Percentiles rank a stretch among this genome's conserved stretches.
These are phyloP conservation scores for Trematosphaeria pertusa DNA, from an alignment of 2,329 filamentous ascomycete genomes.

Conservation along the genomic window DNA sequence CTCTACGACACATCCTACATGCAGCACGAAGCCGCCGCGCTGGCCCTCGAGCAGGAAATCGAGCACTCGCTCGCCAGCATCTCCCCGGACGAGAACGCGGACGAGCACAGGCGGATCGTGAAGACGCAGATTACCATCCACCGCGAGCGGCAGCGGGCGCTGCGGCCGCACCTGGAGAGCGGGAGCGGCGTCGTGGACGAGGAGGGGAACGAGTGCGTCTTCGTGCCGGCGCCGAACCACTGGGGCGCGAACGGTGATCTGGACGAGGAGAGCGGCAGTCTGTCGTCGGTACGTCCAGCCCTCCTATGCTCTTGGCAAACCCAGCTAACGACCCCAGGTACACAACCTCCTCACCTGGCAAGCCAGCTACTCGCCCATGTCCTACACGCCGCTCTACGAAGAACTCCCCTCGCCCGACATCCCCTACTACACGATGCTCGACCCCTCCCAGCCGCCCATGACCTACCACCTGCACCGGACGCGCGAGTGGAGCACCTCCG, in stretches of 20 bases:
- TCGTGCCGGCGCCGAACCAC: slow-evolving; percentile 47
- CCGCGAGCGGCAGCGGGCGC: slow-evolving; percentile 40
- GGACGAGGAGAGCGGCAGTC: slow-evolving; percentile 46
- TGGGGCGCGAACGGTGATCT: slow-evolving; percentile 47
- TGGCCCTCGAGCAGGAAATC: slow-evolving; percentile 43
- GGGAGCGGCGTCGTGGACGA: slow-evolving; percentile 44
- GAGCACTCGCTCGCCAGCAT: slow-evolving; percentile 40
- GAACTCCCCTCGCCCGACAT: slow-evolving; percentile 42
- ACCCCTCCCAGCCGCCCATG: slow-evolving; percentile 37
- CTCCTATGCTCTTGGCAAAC: not conserved
- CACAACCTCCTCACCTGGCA: slow-evolving; percentile 48
- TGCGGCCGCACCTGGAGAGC: slow-evolving; percentile 46
- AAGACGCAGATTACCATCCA: slow-evolving; percentile 46
- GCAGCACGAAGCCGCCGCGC: slow-evolving; percentile 44
- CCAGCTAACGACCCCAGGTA: slow-evolving; percentile 26
- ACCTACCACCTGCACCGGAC: slow-evolving; percentile 48
- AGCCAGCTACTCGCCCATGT: slow-evolving; percentile 41
- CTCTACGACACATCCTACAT: slow-evolving; percentile 46
- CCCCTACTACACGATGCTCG: slow-evolving; percentile 43
- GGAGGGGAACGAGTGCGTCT: slow-evolving; percentile 45
- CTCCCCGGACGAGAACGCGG: slow-evolving; percentile 45
- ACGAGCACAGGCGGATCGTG: slow-evolving; percentile 43
- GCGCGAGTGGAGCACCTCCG: slow-evolving; percentile 45
- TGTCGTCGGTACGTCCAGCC: slow-evolving; percentile 40
- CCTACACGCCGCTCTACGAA: slow-evolving; percentile 40